Conservation (phyloP, 192 early-diverging fungal genomes). For the Gaertneriomyces semiglobifer region DNA sequence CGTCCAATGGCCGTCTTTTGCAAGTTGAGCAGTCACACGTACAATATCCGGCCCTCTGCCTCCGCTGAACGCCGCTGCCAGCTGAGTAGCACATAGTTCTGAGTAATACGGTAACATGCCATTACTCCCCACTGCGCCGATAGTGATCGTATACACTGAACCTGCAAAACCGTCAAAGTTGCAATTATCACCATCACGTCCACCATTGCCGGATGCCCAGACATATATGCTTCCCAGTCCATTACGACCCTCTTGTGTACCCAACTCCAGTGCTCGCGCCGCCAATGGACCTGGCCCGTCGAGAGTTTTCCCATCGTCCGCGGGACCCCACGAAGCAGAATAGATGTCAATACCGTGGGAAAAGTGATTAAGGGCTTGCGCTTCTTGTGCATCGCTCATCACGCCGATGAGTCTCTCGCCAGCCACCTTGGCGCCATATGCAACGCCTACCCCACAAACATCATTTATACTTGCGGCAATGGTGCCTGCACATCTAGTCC, state of each 20-base stretch:
- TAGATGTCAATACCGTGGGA: constrained; percentile 90
- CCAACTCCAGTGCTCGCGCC: constrained; percentile 76
- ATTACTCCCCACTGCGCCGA: constrained; percentile 78
- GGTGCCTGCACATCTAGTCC: constrained; percentile 94
- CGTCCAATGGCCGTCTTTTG: background rate
- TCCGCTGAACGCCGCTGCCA: constrained; percentile 83
- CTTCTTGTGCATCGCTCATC: constrained; percentile 89
- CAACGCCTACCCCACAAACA: constrained; percentile 91
- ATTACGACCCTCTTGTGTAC: constrained; percentile 74
- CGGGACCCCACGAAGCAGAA: constrained; percentile 94
- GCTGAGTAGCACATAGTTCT: constrained; percentile 83
- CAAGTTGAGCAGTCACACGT: constrained; percentile 25
- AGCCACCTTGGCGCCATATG: constrained; percentile 76
- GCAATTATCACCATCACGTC: constrained; percentile 79
- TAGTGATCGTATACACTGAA: constrained; percentile 84
- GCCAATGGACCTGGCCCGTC: constrained; percentile 78
- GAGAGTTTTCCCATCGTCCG: constrained; percentile 77
- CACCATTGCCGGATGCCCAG: constrained; percentile 94
- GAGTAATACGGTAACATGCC: constrained; percentile 77
- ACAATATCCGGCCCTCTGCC: constrained; percentile 71
- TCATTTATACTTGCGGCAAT: constrained; percentile 84
- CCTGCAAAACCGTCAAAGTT: constrained; percentile 97
- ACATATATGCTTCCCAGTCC: constrained; percentile 87
- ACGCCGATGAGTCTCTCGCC: constrained; percentile 61
- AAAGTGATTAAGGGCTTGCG: constrained; percentile 79